Conservation (phyloP, 1,284 basidiomycete species). For the Marasmius fiardii region DNA sequence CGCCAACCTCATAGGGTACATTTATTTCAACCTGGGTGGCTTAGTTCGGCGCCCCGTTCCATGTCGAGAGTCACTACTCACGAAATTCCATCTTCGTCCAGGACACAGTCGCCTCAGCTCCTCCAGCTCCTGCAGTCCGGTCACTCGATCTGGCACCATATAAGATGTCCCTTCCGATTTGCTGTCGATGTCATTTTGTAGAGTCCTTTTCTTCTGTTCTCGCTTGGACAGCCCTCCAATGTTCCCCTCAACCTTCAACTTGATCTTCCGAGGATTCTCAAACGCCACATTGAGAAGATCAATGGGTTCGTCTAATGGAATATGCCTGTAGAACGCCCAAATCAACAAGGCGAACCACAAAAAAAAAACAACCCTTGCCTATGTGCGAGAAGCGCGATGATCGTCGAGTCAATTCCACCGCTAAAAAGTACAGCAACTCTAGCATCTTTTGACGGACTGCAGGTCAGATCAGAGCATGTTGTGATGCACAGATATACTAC, state of each 20-base stretch:
- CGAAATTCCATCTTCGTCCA: slow-evolving; percentile 85
- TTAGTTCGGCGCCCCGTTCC: slow-evolving; percentile 9
- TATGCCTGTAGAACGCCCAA: slow-evolving; percentile 44
- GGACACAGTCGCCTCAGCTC: slow-evolving; percentile 77
- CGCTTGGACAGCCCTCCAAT: slow-evolving; percentile 36
- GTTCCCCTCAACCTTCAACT: slow-evolving; percentile 44
- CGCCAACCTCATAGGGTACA: slow-evolving; percentile 72
- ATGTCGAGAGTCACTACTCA: slow-evolving; percentile 30
- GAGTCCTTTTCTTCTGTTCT: slow-evolving; percentile 37
- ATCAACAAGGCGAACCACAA: slow-evolving; percentile 12
- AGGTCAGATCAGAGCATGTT: slow-evolving; percentile 4
- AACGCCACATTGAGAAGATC: slow-evolving; percentile 97
- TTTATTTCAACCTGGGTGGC: slow-evolving; percentile 72
- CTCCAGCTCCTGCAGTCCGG: slow-evolving; percentile 72
- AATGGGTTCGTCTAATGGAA: slow-evolving; percentile 76
- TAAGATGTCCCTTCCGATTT: slow-evolving; percentile 34
- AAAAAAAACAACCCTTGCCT: slow-evolving; percentile 36
- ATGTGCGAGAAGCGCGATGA: slow-evolving; percentile 80
- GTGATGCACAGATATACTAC: slow-evolving; percentile 14
- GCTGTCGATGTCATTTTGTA: slow-evolving; percentile 19
- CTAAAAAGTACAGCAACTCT: slow-evolving; percentile 90
- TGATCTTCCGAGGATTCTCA: slow-evolving; percentile 81
- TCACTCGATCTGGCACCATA: slow-evolving; percentile 84
- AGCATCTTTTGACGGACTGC: slow-evolving; percentile 30
- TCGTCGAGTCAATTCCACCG: slow-evolving; percentile 92